These are phyloP conservation scores for Allomyces macrogynus DNA, from an alignment of 192 early-diverging fungal genomes.

Conservation along the genomic window DNA sequence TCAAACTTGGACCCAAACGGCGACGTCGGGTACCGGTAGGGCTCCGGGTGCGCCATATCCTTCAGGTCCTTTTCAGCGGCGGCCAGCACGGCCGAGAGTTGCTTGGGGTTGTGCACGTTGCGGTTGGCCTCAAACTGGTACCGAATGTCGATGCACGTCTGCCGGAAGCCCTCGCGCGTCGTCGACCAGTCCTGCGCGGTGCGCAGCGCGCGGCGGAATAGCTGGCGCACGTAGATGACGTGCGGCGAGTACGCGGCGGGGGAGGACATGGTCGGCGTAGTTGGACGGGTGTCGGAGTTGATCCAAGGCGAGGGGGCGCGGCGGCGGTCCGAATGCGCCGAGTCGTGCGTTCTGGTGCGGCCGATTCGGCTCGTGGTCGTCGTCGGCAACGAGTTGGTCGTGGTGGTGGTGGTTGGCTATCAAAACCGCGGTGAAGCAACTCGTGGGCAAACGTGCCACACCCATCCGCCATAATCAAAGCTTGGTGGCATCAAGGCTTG, in stretches of 20 bases:
- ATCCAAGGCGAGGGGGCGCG: too few species aligned
- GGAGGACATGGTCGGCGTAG: too few species aligned
- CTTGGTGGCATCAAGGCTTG: too few species aligned
- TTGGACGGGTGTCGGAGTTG: too few species aligned
- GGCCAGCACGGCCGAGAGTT: slow-evolving; percentile 40
- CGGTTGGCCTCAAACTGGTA: slow-evolving; percentile 65
- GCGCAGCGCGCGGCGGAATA: slow-evolving; percentile 69
- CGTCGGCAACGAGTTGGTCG: too few species aligned
- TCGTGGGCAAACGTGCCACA: too few species aligned
- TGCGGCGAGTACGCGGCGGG: slow-evolving; percentile 32
- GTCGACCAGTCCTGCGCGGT: slow-evolving; percentile 77
- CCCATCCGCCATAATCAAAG: too few species aligned
- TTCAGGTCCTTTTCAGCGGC: slow-evolving; percentile 54
- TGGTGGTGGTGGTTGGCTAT: too few species aligned
- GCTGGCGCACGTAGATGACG: slow-evolving; percentile 47
- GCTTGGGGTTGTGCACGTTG: slow-evolving; percentile 44
- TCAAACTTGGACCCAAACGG: slow-evolving; percentile 64
- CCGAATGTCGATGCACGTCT: slow-evolving; percentile 65
- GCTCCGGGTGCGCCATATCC: slow-evolving; percentile 56
- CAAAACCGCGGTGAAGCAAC: too few species aligned
- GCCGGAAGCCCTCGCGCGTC: slow-evolving; percentile 51
- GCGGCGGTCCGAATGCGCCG: too few species aligned
- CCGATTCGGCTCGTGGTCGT: too few species aligned
- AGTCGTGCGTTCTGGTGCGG: too few species aligned
- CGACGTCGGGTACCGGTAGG: slow-evolving; percentile 52